phyloP scores from a whole-genome alignment of 2,329 filamentous ascomycete genomes.

The Fusarium multiceps region DNA sequence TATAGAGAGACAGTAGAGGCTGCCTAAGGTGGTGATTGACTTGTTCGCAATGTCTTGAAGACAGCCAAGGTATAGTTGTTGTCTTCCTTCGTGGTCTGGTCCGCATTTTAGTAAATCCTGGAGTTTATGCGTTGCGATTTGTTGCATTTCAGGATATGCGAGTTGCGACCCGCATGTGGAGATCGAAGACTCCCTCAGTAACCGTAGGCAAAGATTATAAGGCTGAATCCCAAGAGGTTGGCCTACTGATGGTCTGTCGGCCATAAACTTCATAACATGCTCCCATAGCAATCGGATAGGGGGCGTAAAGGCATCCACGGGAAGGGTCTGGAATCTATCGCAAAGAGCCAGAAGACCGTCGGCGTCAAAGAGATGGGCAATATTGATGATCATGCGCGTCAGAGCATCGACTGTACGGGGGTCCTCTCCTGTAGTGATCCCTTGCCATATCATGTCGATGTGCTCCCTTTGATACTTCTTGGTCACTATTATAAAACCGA shows the following conservation, averaged over 20 bases:
- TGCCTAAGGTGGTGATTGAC: conserved; percentile 75
- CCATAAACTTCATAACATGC: conserved; percentile 62
- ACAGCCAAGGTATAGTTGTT: conserved; percentile 73
- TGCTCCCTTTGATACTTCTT: conserved; percentile 76
- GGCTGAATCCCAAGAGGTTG: conserved; percentile 54
- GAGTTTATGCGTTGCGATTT: conserved; percentile 71
- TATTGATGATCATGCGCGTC: conserved; percentile 69
- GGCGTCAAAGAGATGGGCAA: conserved; percentile 61
- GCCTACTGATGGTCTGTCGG: conserved; percentile 57
- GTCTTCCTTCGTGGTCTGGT: conserved; percentile 65
- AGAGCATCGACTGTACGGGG: conserved; percentile 85
- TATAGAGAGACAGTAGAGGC: conserved; percentile 72
- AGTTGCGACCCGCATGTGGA: conserved; percentile 64
- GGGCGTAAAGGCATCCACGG: conserved; percentile 70
- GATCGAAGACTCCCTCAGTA: conserved; percentile 78
- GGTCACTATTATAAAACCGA: conserved; percentile 88
- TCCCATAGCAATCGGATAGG: conserved; percentile 72
- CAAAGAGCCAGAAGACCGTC: conserved; percentile 72
- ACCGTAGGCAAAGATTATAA: conserved; percentile 68
- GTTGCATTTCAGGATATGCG: conserved; percentile 70
- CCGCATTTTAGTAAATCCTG: conserved; percentile 68
- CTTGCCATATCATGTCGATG: conserved; percentile 86
- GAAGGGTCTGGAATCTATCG: conserved; percentile 74
- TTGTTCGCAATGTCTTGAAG: conserved; percentile 73
- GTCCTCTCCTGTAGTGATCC: conserved; percentile 83